These are phyloP conservation scores for Nigrospora oryzae DNA, from an alignment of 2,329 filamentous ascomycete genomes.

Conservation along the genomic window DNA sequence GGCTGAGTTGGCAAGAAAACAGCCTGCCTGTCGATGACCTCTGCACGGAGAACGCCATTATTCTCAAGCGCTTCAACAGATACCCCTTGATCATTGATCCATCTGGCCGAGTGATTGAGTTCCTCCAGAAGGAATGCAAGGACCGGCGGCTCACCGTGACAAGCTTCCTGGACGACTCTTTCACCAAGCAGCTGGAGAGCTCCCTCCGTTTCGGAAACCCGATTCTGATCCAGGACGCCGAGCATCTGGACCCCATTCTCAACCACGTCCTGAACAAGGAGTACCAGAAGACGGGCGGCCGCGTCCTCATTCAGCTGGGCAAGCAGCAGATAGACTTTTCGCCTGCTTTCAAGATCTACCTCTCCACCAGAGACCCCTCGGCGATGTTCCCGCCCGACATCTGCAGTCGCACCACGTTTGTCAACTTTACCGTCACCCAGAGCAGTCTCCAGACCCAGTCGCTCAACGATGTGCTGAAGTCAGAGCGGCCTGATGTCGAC, in stretches of 20 bases:
- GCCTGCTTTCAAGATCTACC: slow-evolving; percentile 86
- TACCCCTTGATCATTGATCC: slow-evolving; percentile 98
- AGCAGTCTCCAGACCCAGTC: slow-evolving; percentile 98
- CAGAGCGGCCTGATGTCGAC: slow-evolving; percentile 93
- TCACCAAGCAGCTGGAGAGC: slow-evolving; percentile 96
- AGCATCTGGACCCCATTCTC: slow-evolving; percentile 92
- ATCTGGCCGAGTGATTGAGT: slow-evolving; percentile 88
- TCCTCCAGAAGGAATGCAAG: slow-evolving; percentile 89
- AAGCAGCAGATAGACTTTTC: slow-evolving; percentile 99
- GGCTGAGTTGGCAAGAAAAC: slow-evolving; percentile 91
- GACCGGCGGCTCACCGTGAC: slow-evolving; percentile 91
- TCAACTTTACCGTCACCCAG: slow-evolving; percentile 98
- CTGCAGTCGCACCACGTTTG: slow-evolving; percentile 96
- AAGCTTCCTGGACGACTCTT: slow-evolving; percentile 95
- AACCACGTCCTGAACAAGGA: slow-evolving; percentile 99
- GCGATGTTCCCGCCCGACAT: slow-evolving; percentile 93
- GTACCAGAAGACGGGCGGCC: slow-evolving; percentile 95
- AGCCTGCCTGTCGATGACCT: slow-evolving; percentile 90
- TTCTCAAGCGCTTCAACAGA: slow-evolving; percentile 94
- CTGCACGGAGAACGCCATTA: slow-evolving; percentile 97
- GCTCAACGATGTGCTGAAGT: slow-evolving; percentile 94
- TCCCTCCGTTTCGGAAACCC: slow-evolving; percentile 96
- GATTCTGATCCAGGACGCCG: slow-evolving; percentile 96
- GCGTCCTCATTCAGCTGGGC: slow-evolving; percentile 94
- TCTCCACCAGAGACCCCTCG: slow-evolving; percentile 93